Percentiles rank a stretch among this genome's conserved stretches.
Conservation (phyloP, 202 grass and related monocot species). For the Eragrostis tef region DNA sequence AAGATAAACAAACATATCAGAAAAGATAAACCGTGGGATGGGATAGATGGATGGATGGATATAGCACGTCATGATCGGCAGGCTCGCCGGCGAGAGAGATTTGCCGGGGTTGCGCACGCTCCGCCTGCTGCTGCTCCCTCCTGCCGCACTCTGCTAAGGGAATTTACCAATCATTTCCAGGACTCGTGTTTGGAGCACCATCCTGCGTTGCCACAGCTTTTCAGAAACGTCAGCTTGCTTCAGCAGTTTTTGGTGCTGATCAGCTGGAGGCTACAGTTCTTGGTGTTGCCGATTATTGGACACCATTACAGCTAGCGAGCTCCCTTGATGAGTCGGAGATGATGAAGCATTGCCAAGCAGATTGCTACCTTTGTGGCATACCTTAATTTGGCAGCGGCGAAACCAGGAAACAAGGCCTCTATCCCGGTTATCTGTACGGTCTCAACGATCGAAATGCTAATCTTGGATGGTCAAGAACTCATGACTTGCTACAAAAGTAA, state of each 20-base stretch:
- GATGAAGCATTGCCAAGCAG: not conserved
- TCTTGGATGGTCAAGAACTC: not conserved
- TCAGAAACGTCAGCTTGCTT: not conserved
- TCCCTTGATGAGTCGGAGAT: not conserved
- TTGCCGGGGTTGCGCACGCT: constrained; percentile 50
- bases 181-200: not conserved
- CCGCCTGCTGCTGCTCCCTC: constrained; percentile 32
- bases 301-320: not conserved
- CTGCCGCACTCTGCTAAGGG: not conserved
- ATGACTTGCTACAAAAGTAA: constrained; percentile 41
- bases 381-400: constrained; percentile 11
- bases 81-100: constrained; percentile 27
- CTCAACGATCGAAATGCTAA: not conserved
- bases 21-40: not conserved
- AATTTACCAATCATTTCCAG: constrained; percentile 47
- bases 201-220: not conserved
- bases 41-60: not conserved
- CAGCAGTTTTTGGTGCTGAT: not conserved
- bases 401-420: constrained; percentile 46
- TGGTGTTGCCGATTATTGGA: not conserved
- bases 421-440: constrained; percentile 36
- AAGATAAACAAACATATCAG: not conserved
- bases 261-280: not conserved
- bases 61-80: not conserved
- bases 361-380: not conserved